Percentiles rank a stretch among this genome's conserved stretches.
phyloP scores from a whole-genome alignment of 345 rosid species.

The Eucalyptus melliodora region DNA sequence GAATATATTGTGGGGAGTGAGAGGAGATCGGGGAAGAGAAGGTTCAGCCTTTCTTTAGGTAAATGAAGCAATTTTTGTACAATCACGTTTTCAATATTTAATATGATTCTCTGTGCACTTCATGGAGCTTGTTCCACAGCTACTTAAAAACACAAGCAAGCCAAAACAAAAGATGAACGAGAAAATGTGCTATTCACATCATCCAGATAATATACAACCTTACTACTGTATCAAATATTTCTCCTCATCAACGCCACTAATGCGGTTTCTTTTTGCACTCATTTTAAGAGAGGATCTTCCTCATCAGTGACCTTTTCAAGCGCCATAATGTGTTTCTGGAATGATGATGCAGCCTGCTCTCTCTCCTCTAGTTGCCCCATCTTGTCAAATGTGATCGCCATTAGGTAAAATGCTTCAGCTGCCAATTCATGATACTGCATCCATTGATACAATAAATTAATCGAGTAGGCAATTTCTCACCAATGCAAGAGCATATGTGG shows the following conservation, averaged over 20 bases:
- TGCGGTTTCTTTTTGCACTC: not conserved
- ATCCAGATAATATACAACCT: not conserved
- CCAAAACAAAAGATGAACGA: not conserved
- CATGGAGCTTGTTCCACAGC: not conserved
- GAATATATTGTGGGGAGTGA: not conserved
- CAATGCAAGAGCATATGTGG: not conserved
- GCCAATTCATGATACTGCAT: conserved; percentile 89
- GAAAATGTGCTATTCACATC: not conserved
- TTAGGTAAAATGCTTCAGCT: conserved; percentile 78
- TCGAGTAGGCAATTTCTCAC: not conserved
- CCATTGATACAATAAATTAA: not conserved
- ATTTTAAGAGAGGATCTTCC: conserved; percentile 12
- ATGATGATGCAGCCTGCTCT: conserved; percentile 84
- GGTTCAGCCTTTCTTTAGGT: not conserved
- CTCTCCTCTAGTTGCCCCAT: conserved; percentile 46
- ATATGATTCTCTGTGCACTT: not conserved
- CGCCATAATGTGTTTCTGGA: conserved; percentile 58
- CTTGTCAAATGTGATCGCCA: conserved; percentile 60
- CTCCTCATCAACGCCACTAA: not conserved
- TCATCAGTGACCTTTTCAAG: conserved; percentile 54
- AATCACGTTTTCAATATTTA: not conserved
- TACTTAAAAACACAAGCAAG: not conserved
- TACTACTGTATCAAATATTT: not conserved
- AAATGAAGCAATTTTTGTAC: not conserved
- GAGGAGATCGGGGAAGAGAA: not conserved